These are phyloP conservation scores for Pythium phragmitis DNA, from an alignment of 352 stramenopile genomes.

Conservation along the genomic window DNA sequence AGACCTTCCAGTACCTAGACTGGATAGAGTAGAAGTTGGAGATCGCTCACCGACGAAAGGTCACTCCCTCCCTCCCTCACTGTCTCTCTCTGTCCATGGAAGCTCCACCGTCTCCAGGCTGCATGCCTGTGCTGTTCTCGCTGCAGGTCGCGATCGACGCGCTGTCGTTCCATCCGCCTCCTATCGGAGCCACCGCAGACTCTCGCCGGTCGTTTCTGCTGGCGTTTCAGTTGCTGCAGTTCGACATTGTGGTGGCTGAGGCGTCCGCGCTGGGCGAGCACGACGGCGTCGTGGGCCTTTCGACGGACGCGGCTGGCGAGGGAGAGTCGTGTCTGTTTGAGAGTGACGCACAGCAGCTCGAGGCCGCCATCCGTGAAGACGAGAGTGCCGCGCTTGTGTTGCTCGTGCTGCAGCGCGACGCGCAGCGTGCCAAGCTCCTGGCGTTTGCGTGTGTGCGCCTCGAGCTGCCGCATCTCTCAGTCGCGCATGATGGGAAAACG, in stretches of 20 bases:
- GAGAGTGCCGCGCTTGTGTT: constrained; percentile 14
- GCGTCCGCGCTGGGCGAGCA: background rate
- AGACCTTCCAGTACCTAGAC: too few relatives aligned
- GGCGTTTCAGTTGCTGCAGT: constrained; percentile 25
- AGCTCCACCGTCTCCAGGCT: background rate
- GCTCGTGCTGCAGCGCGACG: constrained; percentile 21
- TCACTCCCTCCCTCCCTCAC: background rate
- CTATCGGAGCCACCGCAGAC: background rate
- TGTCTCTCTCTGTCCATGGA: background rate
- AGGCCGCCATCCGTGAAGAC: constrained; percentile 4
- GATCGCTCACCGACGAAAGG: background rate
- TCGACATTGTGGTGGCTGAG: constrained; percentile 25
- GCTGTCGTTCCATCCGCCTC: background rate
- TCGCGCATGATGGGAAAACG: background rate
- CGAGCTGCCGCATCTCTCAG: constrained; percentile 16
- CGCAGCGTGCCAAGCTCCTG: constrained; percentile 18
- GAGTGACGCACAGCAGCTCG: constrained; percentile 12
- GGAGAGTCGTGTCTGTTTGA: constrained; percentile 27
- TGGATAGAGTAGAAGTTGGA: too few relatives aligned
- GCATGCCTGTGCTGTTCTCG: constrained; percentile 14
- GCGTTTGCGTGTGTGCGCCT: constrained; percentile 21
- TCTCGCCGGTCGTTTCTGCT: constrained; percentile 4
- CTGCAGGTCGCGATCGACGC: constrained; percentile 16
- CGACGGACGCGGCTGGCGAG: background rate
- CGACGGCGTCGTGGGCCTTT: background rate